Conservation (phyloP, 176 grass and related monocot species). For the Dendrocalamus sinicus region DNA sequence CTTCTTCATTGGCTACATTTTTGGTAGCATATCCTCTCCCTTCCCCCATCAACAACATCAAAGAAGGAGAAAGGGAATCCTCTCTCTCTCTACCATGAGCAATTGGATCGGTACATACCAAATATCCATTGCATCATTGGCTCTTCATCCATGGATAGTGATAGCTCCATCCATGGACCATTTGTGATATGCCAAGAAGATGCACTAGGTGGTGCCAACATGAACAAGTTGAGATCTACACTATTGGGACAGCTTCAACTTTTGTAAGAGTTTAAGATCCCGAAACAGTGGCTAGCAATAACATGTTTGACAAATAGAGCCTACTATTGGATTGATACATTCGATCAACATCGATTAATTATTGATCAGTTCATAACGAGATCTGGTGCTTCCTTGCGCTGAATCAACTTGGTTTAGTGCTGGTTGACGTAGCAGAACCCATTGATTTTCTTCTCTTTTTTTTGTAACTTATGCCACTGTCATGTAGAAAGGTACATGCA, state of each 20-base stretch:
- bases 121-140: slow-evolving; percentile 46
- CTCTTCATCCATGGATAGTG: slow-evolving; percentile 13
- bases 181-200: slow-evolving; percentile 17
- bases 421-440: background rate
- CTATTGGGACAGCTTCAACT: background rate
- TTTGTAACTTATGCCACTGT: background rate
- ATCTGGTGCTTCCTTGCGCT: background rate
- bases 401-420: background rate
- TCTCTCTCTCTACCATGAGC: background rate
- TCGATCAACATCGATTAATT: background rate
- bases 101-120: slow-evolving; percentile 46
- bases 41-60: slow-evolving; percentile 30
- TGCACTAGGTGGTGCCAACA: background rate
- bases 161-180: slow-evolving; percentile 14
- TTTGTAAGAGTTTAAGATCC: background rate
- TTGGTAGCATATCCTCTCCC: slow-evolving; percentile 37
- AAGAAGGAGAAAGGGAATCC: slow-evolving; percentile 29
- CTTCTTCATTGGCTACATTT: background rate
- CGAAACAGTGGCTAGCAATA: background rate
- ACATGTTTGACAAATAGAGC: background rate
- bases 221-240: background rate
- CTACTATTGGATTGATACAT: background rate
- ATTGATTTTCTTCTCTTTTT: background rate
- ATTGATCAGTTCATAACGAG: background rate
- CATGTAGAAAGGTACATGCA: background rate